Base-by-base conservation (phyloP, 345 rosid species). In the Diplotaxis tenuifolia region DNA sequence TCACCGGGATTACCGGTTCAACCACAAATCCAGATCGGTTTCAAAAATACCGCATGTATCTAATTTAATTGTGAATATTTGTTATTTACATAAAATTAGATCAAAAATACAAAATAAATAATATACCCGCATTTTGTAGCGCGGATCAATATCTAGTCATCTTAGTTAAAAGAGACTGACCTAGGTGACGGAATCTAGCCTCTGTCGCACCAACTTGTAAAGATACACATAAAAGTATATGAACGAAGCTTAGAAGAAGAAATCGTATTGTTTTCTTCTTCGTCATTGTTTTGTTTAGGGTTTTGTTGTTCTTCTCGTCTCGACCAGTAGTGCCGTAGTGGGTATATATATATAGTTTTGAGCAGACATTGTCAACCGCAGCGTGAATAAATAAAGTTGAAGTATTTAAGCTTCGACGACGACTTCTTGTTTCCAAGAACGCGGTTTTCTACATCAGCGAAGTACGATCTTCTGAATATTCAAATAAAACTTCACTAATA, bases 231-330 rank as follows among this genome's bases (percentile, higher is more conserved):
- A 70, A 18, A 58, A 69, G 29, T 70, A 70, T 59, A 59, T 57
- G 64, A 68, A 68, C 12, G 38, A 69, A 69, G 27, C 57, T 6
- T 58, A 70, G 42, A 42, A 70, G 31, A 45, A 27, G 45, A 20
- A 58, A 45, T 70, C 60, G 14, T 12, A n/a, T 59, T 59, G 40
- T 60, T n/a, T n/a, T n/a, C n/a, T n/a, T n/a, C n/a, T n/a, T n/a
- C n/a, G n/a, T n/a, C n/a, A n/a, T n/a, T n/a, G 59, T 45, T 70
- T 49, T 47, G 59, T 59, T 45, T 47, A 29, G 5, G 18, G 5
- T 50, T 19, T 40, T 45, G 23, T 54, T 36, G 45, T 10, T 36
- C 45, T 36, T 36, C 14, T 20, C 23, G 56, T 70, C 45, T 36
- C n/a, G n/a, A 36, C 45, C 45, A 36, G 45, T 36, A 36, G 45